These are phyloP conservation scores for Aegilops speltoides DNA, from an alignment of 176 grass and related monocot genomes.

Conservation along the genomic window DNA sequence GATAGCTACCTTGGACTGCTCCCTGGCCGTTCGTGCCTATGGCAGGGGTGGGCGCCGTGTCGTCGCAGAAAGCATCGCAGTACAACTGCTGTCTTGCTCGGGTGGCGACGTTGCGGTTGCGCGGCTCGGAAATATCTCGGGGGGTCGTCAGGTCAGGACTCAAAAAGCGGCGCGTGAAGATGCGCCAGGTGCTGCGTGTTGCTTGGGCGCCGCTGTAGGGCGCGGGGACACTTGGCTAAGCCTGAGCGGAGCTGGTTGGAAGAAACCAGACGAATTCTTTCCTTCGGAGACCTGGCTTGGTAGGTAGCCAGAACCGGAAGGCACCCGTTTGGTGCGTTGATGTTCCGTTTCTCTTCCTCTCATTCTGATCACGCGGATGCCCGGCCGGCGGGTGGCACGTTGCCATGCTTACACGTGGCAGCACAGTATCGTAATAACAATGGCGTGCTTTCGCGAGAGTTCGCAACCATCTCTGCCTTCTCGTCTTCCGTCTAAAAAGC, in stretches of 20 bases:
- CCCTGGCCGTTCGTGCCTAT: too few relatives aligned
- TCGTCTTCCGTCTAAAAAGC: not conserved
- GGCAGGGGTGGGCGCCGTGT: too few relatives aligned
- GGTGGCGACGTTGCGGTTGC: not conserved
- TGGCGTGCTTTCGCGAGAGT: slow-evolving; percentile 22
- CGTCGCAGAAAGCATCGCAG: too few relatives aligned
- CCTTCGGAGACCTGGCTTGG: not conserved
- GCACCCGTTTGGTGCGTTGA: not conserved
- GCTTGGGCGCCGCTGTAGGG: not conserved
- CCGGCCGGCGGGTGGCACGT: not conserved
- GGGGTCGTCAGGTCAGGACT: not conserved
- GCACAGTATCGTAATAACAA: not conserved
- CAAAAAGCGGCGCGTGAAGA: not conserved
- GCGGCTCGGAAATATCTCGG: not conserved
- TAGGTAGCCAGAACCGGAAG: not conserved
- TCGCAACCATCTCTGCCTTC: not conserved
- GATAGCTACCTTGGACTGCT: too few relatives aligned
- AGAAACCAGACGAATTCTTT: not conserved
- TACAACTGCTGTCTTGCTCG: too few relatives aligned
- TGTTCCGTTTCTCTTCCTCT: not conserved
- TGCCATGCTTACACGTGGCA: not conserved
- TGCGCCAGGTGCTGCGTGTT: not conserved
- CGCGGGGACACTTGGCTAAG: not conserved
- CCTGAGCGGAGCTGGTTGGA: not conserved
- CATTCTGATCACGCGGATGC: not conserved